Conservation (phyloP, 2,329 filamentous ascomycete genomes). For the Monilinia laxa region DNA sequence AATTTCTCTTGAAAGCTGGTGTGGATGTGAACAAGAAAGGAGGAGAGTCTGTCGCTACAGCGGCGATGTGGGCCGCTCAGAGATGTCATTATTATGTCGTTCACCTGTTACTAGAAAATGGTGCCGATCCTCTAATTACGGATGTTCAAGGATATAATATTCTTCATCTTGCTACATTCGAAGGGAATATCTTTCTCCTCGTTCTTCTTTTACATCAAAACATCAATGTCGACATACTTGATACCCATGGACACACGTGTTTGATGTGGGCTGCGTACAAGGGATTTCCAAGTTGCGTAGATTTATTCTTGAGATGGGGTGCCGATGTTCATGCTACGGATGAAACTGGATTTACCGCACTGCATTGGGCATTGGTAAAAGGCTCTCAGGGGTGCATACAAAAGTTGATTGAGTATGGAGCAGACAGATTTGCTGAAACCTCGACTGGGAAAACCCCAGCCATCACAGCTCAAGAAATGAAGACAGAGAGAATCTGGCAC, state of each 20-base stretch:
- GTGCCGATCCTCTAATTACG: conserved; percentile 87
- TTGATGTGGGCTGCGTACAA: conserved; percentile 99
- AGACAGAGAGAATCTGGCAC: conserved; percentile 78
- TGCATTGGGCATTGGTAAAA: conserved; percentile 97
- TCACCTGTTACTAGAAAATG: conserved; percentile 84
- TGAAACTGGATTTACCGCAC: conserved; percentile 87
- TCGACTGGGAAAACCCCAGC: conserved; percentile 86
- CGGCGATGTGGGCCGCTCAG: conserved; percentile 95
- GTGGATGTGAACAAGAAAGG: conserved; percentile 94
- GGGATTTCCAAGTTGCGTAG: conserved; percentile 87
- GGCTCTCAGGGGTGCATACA: conserved; percentile 86
- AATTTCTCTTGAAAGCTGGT: conserved; percentile 75
- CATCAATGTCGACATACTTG: conserved; percentile 87
- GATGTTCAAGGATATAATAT: conserved; percentile 98
- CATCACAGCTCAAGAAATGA: conserved; percentile 85
- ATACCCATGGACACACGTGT: conserved; percentile 86
- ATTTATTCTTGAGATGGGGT: conserved; percentile 90
- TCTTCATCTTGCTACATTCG: conserved; percentile 93
- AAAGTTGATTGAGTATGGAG: conserved; percentile 92
- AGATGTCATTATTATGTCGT: conserved; percentile 96
- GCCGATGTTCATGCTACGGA: conserved; percentile 89
- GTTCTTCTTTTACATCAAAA: conserved; percentile 90
- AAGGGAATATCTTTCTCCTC: conserved; percentile 89
- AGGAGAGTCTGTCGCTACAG: conserved; percentile 90
- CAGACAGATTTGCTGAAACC: conserved; percentile 89